These are phyloP conservation scores for Magnusiomyces clavatus DNA, from an alignment of 1,139 yeast species.

Conservation along the genomic window DNA sequence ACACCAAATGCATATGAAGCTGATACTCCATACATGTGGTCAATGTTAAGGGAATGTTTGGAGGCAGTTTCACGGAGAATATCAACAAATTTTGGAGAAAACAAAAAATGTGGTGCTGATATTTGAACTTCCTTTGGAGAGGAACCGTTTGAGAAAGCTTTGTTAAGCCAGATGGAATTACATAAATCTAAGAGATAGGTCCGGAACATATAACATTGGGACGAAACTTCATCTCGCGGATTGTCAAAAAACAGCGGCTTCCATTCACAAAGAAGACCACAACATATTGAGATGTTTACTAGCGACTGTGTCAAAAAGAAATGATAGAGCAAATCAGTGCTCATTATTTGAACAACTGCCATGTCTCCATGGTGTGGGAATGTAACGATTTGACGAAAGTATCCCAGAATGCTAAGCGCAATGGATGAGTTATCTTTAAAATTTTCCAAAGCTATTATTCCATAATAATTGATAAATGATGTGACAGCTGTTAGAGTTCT, in stretches of 20 bases:
- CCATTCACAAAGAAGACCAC: slow-evolving; percentile 43
- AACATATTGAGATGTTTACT: slow-evolving; percentile 39
- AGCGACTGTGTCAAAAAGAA: slow-evolving; percentile 39
- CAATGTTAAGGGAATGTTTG: slow-evolving; percentile 39
- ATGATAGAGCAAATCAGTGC: slow-evolving; percentile 36
- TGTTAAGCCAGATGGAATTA: slow-evolving; percentile 13
- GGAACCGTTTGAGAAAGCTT: slow-evolving; percentile 6
- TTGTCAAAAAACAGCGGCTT: slow-evolving; percentile 31
- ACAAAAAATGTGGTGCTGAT: slow-evolving; percentile 1
- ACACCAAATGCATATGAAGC: slow-evolving; percentile 19
- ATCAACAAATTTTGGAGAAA: slow-evolving; percentile 7
- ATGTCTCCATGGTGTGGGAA: slow-evolving; percentile 22
- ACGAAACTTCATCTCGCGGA: slow-evolving; percentile 26
- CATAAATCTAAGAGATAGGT: slow-evolving; percentile 11
- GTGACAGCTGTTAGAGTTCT: slow-evolving; percentile 14
- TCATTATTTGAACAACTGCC: slow-evolving; percentile 32
- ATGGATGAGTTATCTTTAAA: slow-evolving; percentile 18
- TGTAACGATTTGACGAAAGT: slow-evolving; percentile 23
- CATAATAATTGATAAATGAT: slow-evolving; percentile 19
- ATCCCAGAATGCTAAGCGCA: slow-evolving; percentile 17
- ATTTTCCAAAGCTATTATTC: slow-evolving; percentile 15
- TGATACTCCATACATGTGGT: slow-evolving; percentile 30
- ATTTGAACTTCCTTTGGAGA: neutral
- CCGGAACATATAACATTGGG: slow-evolving; percentile 16
- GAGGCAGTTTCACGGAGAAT: slow-evolving; percentile 4